phyloP scores from a whole-genome alignment of 805 yeast genomes.

The Wickerhamomyces subpelliculosus region DNA sequence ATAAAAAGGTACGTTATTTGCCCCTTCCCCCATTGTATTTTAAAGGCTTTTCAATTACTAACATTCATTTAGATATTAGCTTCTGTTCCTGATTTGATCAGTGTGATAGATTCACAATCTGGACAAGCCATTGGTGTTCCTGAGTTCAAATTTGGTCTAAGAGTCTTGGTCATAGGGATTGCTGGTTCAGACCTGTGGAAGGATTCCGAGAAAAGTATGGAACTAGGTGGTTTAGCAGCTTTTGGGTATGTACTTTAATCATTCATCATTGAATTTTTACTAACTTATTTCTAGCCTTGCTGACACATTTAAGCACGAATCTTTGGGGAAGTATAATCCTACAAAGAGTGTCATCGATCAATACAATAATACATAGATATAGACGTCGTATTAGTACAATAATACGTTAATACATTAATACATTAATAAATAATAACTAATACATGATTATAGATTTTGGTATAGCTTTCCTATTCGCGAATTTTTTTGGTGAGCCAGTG shows the following conservation, averaged over 20 bases:
- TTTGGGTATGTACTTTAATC: neutral
- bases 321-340: neutral
- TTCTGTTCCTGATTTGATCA: conserved; percentile 36
- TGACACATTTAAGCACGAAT: neutral
- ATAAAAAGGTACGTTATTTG: conserved; percentile 5
- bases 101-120: conserved; percentile 27
- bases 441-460: neutral
- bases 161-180: conserved; percentile 13
- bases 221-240: neutral
- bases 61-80: conserved; percentile 18
- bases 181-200: neutral
- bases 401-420: too few species aligned
- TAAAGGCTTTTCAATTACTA: neutral
- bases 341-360: neutral
- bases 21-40: too few species aligned
- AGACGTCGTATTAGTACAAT: too few species aligned
- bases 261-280: too few species aligned
- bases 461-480: neutral
- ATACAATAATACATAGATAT: neutral
- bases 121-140: conserved; percentile 24
- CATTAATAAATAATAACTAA: too few species aligned
- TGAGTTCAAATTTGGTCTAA: conserved; percentile 21
- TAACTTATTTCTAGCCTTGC: neutral
- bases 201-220: neutral
- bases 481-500: neutral